phyloP scores from a whole-genome alignment of 2,329 filamentous ascomycete species.

The Thielaviopsis euricoi region DNA sequence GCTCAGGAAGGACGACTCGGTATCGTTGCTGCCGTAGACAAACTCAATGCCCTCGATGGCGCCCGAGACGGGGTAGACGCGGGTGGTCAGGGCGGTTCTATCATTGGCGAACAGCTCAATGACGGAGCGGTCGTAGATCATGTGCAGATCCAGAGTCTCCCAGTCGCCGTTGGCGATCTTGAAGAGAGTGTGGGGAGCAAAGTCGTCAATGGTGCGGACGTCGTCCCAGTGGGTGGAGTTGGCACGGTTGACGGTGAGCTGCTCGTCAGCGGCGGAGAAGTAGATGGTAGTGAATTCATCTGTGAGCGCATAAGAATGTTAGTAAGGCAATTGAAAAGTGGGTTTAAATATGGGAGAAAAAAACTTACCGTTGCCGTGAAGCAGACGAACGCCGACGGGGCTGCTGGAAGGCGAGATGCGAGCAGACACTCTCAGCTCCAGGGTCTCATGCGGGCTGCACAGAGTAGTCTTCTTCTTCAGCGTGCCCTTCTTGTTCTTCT shows the following conservation, averaged over 20 bases:
- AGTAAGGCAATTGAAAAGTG: neutral
- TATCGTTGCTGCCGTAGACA: slow-evolving; percentile 10
- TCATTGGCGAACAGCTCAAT: slow-evolving; percentile 15
- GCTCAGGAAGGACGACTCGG: slow-evolving; percentile 4
- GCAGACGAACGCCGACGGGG: slow-evolving; percentile 7
- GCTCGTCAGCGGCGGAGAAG: slow-evolving; percentile 12
- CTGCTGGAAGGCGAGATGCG: slow-evolving; percentile 1
- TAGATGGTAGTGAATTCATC: slow-evolving; percentile 12
- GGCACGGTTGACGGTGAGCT: slow-evolving; percentile 13
- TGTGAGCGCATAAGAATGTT: neutral
- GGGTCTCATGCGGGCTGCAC: slow-evolving; percentile 3
- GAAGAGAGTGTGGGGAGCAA: slow-evolving; percentile 11
- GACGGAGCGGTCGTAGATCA: slow-evolving; percentile 15
- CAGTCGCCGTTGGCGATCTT: slow-evolving; percentile 6
- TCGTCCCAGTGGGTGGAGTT: slow-evolving; percentile 12
- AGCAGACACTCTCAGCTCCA: slow-evolving; percentile 5
- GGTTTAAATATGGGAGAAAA: neutral
- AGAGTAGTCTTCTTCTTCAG: slow-evolving; percentile 8
- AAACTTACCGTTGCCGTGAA: slow-evolving; percentile 8
- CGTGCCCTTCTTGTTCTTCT: slow-evolving; percentile 9
- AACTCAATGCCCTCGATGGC: slow-evolving; percentile 11
- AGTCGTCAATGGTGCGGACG: slow-evolving; percentile 7
- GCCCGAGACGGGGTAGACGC: slow-evolving; percentile 14
- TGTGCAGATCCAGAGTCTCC: slow-evolving; percentile 13
- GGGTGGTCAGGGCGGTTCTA: slow-evolving; percentile 14